Evolutionary conservation across 345 rosid genomes (phyloP), one percentile per base, ranked within the genome.

Genomic region (Geranium rotundifolium): DNA sequence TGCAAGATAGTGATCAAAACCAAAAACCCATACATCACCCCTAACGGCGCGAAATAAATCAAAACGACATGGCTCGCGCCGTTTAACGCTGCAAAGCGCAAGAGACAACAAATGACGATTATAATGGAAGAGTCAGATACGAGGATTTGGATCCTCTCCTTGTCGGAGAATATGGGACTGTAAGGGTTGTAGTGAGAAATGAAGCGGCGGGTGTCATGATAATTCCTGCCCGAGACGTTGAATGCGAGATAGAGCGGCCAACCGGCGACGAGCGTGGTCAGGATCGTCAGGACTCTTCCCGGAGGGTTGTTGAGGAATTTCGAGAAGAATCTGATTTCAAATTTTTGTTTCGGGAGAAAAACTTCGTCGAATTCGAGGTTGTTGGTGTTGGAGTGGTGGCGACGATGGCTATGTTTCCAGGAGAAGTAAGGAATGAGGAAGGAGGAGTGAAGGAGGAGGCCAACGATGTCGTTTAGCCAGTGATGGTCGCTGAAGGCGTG

Each of bases 321-420:
- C 7, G 17, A 7, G 29, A 46, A 60, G 59, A 50, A 58, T 39
- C 12, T 23, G 7, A 59, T 30, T 31, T 19, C 37, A 23, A 27
- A 54, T 59, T 67, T 77, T 63, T 54, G 19, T 34, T 68, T 62
- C 37, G 73, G 80, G 54, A 72, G 74, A 4, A 66, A 76, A 0
- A 76, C 77, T 60, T 77, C 77, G 17, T 67, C 77, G 2, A 60
- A 54, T 4, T 73, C 75, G 1, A 77, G 55, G 2, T 70, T 70
- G n/a, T 72, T 67, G 0, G 80, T 73, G 70, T 77, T 70, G 16
- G 77, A 67, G 50, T 76, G 80, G 62, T 70, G 80, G 37, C 77
- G 70, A 17, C 75, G 64, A 39, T 73, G 77, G 68, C 73, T 77
- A 20, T 67, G 52, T 49, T 77, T 73, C 80, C 80, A 67, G 17